Conservation (phyloP, 768 basidiomycete species). For the Lactifluus echinatus region DNA sequence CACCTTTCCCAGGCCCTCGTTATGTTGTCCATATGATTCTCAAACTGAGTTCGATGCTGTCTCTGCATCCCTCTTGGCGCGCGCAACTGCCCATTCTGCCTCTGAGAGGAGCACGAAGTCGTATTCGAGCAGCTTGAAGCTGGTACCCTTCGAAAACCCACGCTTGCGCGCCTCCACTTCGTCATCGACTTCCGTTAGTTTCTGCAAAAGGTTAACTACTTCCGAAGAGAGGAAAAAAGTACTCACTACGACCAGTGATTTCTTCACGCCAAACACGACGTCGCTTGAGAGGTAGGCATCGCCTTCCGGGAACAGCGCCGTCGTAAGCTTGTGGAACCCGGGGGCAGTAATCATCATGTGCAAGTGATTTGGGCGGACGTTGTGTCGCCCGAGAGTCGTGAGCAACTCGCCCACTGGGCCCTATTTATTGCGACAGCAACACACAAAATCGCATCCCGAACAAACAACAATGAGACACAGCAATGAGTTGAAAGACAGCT, state of each 20-base stretch:
- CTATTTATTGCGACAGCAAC: slow-evolving; percentile 24
- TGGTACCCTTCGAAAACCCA: slow-evolving; percentile 39
- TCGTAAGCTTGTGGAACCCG: slow-evolving; percentile 64
- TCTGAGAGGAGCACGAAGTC: slow-evolving; percentile 40
- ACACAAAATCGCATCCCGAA: background rate
- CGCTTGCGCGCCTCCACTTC: slow-evolving; percentile 45
- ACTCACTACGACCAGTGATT: slow-evolving; percentile 66
- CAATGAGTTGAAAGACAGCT: background rate
- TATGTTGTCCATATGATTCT: background rate
- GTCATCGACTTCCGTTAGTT: slow-evolving; percentile 45
- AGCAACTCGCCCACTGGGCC: slow-evolving; percentile 68
- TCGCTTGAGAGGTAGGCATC: slow-evolving; percentile 62
- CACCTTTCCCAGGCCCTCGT: background rate
- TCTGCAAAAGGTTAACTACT: slow-evolving; percentile 24
- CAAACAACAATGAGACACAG: background rate
- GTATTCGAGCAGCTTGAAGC: slow-evolving; percentile 40
- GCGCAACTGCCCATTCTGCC: slow-evolving; percentile 32
- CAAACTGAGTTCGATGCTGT: background rate
- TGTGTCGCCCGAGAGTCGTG: slow-evolving; percentile 50
- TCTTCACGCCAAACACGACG: slow-evolving; percentile 76
- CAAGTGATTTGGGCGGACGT: slow-evolving; percentile 72
- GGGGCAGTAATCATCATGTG: slow-evolving; percentile 66
- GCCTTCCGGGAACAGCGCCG: slow-evolving; percentile 66
- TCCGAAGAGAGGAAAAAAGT: background rate
- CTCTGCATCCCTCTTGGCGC: slow-evolving; percentile 11